Evolutionary conservation across 2,329 filamentous ascomycete genomes (phyloP).

Genomic region (Talaromyces marneffei): DNA sequence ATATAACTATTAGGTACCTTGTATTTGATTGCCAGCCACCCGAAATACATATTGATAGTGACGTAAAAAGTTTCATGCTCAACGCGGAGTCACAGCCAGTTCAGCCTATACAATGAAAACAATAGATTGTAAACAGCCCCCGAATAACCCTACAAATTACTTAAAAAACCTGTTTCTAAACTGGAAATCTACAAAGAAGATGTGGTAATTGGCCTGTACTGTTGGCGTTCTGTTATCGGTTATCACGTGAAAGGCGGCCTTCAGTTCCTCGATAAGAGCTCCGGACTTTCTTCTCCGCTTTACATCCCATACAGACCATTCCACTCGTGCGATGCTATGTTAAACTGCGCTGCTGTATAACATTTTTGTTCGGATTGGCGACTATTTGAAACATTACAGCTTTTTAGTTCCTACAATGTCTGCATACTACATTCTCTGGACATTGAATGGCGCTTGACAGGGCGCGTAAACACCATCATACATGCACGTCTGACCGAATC

Average conservation of each 20-base stretch:
- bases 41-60: too few species aligned
- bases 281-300: conserved; percentile 16
- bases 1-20: neutral
- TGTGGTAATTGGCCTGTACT: neutral
- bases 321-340: conserved; percentile 3
- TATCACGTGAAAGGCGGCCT: conserved; percentile 30
- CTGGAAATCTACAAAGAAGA: neutral
- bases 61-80: neutral
- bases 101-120: neutral
- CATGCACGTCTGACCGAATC: neutral
- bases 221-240: conserved; percentile 6
- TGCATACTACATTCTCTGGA: neutral
- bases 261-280: conserved; percentile 18
- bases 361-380: neutral
- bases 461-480: conserved; percentile 1
- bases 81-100: neutral
- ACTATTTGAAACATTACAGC: neutral
- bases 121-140: neutral
- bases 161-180: neutral
- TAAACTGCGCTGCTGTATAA: conserved; percentile 10
- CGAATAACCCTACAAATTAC: neutral
- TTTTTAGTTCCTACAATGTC: conserved; percentile 5
- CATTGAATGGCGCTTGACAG: neutral
- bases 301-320: conserved; percentile 12
- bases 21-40: neutral